Conservation (phyloP, 768 basidiomycete species). For the Mycena crocata region DNA sequence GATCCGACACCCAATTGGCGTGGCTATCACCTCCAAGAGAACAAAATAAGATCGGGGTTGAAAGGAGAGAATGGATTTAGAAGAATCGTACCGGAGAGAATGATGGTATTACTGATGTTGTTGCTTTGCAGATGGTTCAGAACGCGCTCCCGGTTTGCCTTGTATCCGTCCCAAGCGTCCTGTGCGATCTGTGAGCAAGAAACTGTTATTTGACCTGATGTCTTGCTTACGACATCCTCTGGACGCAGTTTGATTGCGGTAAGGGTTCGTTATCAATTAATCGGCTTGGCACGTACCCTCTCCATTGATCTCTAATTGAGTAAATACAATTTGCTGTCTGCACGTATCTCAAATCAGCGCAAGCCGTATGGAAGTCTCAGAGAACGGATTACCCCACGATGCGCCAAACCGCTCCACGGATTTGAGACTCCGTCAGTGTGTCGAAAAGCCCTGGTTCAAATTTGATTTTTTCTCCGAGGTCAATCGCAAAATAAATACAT, state of each 20-base stretch:
- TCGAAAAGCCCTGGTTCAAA: constrained; percentile 57
- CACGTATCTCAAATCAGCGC: background rate
- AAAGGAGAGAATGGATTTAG: constrained; percentile 62
- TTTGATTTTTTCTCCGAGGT: background rate
- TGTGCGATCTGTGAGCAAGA: constrained; percentile 27
- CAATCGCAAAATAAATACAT: no score
- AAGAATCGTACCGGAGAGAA: constrained; percentile 73
- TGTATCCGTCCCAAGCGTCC: constrained; percentile 73
- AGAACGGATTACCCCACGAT: constrained; percentile 57
- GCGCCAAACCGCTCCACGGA: constrained; percentile 64
- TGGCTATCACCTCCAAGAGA: background rate
- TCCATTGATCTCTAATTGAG: constrained; percentile 54
- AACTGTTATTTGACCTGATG: background rate
- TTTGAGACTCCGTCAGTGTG: constrained; percentile 57
- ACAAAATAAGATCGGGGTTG: background rate
- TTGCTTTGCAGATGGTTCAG: constrained; percentile 62
- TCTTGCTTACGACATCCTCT: constrained; percentile 18
- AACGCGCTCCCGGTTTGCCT: constrained; percentile 64
- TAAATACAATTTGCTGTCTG: constrained; percentile 70
- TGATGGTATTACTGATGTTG: constrained; percentile 64
- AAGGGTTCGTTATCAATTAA: no score
- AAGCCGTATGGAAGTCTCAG: no score
- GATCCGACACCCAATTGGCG: constrained; percentile 17
- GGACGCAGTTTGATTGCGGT: no score
- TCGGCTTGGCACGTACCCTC: constrained; percentile 43